Base-by-base conservation (phyloP, 1,284 basidiomycete genomes). In the Gastroboletus turbinatus region DNA sequence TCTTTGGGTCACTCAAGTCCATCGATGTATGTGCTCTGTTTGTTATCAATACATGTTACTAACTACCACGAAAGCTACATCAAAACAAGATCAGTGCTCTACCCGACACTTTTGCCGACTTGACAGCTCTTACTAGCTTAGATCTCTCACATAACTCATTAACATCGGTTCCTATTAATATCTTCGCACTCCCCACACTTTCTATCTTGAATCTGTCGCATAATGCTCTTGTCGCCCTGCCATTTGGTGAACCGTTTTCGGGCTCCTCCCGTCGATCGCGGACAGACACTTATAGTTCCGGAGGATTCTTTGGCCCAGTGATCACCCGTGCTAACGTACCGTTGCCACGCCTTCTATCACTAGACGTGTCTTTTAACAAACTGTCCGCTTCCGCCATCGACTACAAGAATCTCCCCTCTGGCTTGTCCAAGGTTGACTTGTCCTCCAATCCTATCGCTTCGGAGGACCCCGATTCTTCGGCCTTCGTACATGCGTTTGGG, bases 1-100 rank as follows among this genome's bases (percentile, higher is more conserved):
- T 92, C 56, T 92, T 92, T 66, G 90, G 90, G 4, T 89, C 87
- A 3, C 74, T 92, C 49, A 91, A 90, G 71, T 79, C 76, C 4
- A 63, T 92, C 33, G 90, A 92, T 71, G 89, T 90, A 73, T 57
- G 82, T 32, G 10, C 17, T 49, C 46, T 58, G 19, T 36, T 50
- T 32, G 33, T 29, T 45, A 23, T 47, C 27, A 5, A 23, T 9
- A 40, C 36, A 21, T 25, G 47, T 53, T 46, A 43, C 46, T 62
- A 19, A 62, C 45, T 14, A 44, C 40, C 38, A 39, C 60, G 54
- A 51, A 65, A 92, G 90, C 70, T 92, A 27, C 90, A 90, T 68
- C 83, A 83, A 64, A 92, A 92, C 73, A 83, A 79, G 64, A 71
- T 92, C 19, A 66, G 70, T 1, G 67, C 74, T 11, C 73, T 92